Evolutionary conservation across 164 flowering plant species (phyloP).

Genomic region (Taxillus chinensis): DNA sequence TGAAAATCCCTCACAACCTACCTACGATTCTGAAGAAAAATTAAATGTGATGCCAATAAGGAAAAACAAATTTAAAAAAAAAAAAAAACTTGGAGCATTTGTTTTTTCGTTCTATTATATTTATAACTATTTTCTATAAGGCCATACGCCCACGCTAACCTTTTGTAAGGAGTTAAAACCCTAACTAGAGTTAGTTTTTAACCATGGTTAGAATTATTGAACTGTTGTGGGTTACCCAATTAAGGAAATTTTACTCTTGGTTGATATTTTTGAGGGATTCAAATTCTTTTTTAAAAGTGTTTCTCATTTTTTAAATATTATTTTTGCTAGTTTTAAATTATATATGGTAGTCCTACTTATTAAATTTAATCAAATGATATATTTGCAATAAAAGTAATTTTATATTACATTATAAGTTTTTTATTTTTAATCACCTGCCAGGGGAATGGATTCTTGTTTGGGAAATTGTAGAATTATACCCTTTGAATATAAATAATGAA

Average conservation of each 20-base stretch:
- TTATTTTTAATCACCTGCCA: too few relatives aligned
- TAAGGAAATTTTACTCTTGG: background rate
- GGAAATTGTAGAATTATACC: too few relatives aligned
- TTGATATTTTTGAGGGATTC: background rate
- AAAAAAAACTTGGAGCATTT: background rate
- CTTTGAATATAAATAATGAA: too few relatives aligned
- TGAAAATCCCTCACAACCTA: conserved; percentile 1
- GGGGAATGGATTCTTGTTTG: too few relatives aligned
- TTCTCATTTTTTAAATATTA: background rate
- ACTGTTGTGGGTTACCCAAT: background rate
- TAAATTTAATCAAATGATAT: too few relatives aligned
- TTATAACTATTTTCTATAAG: background rate
- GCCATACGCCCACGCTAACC: background rate
- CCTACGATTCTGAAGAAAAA: background rate
- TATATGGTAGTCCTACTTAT: too few relatives aligned
- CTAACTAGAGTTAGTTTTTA: conserved; percentile 1
- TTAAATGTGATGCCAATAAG: background rate
- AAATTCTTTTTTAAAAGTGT: background rate
- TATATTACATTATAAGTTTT: too few relatives aligned
- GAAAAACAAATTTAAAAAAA: background rate
- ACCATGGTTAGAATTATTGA: background rate
- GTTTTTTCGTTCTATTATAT: background rate
- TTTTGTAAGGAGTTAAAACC: conserved; percentile 1
- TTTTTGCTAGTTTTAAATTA: too few relatives aligned
- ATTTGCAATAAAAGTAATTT: too few relatives aligned